These are phyloP conservation scores for Papiliotrema flavescens DNA, from an alignment of 1,284 basidiomycete genomes.

Conservation along the genomic window DNA sequence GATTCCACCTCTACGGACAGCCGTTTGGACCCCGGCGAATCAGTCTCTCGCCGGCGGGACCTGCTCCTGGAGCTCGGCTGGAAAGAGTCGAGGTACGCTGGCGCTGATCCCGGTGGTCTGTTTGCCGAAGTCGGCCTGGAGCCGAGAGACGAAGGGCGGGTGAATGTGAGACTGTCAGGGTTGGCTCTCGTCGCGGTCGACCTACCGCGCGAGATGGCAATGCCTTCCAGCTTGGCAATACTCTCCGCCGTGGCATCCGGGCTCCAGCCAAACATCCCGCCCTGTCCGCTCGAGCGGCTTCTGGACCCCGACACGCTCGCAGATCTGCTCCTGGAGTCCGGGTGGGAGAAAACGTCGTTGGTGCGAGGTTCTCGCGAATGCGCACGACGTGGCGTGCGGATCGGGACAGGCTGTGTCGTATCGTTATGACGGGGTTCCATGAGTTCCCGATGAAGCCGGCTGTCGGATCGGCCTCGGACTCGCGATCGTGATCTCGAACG, in stretches of 20 bases:
- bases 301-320: not conserved
- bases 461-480: not conserved
- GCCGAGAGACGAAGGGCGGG: not conserved
- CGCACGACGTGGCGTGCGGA: slow-evolving; percentile 3
- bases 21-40: not conserved
- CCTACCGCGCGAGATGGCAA: slow-evolving; percentile 2
- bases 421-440: not conserved
- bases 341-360: not conserved
- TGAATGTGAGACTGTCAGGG: slow-evolving; percentile 1
- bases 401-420: not conserved
- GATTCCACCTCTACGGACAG: not conserved
- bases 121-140: not conserved
- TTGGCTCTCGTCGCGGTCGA: not conserved
- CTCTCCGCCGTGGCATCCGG: slow-evolving; percentile 2
- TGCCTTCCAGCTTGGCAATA: not conserved
- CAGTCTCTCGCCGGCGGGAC: not conserved
- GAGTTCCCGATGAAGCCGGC: not conserved
- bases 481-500: slow-evolving; percentile 1
- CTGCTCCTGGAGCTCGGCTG: not conserved
- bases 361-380: not conserved
- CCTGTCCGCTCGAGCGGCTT: not conserved
- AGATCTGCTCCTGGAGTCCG: not conserved
- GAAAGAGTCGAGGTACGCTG: not conserved
- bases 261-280: not conserved
- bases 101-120: not conserved